Percentiles rank a stretch among this genome's conserved stretches.
Conservation (phyloP, 2,329 filamentous ascomycete genomes). For the Penicillium polonicum region DNA sequence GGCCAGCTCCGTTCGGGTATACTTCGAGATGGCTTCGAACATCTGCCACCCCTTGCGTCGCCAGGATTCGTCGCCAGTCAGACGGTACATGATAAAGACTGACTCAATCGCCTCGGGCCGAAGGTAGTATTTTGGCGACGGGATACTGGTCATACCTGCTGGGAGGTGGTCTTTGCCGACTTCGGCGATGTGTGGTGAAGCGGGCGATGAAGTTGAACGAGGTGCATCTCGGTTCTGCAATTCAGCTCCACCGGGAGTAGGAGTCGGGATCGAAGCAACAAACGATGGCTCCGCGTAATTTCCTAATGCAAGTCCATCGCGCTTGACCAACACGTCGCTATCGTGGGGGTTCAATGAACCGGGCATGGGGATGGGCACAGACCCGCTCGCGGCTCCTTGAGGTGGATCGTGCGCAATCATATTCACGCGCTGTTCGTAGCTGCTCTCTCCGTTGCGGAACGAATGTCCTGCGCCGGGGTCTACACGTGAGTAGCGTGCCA, state of each 20-base stretch:
- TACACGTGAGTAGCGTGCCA: slow-evolving; percentile 48
- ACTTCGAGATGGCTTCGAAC: slow-evolving; percentile 63
- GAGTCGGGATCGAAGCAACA: background rate
- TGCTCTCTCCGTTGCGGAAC: slow-evolving; percentile 25
- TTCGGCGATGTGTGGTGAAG: slow-evolving; percentile 36
- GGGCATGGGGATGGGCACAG: slow-evolving; percentile 25
- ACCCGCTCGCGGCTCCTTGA: slow-evolving; percentile 2
- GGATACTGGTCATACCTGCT: slow-evolving; percentile 42
- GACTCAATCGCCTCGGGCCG: slow-evolving; percentile 76
- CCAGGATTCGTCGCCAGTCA: slow-evolving; percentile 66
- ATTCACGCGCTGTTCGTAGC: slow-evolving; percentile 26
- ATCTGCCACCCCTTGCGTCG: slow-evolving; percentile 71
- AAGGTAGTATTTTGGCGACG: slow-evolving; percentile 42
- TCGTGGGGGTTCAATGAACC: slow-evolving; percentile 26
- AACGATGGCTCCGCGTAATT: background rate
- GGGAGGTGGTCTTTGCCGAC: slow-evolving; percentile 47
- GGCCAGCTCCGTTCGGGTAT: slow-evolving; percentile 62
- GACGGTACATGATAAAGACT: slow-evolving; percentile 73
- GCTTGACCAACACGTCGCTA: slow-evolving; percentile 17
- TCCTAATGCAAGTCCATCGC: slow-evolving; percentile 12
- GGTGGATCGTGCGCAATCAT: slow-evolving; percentile 12
- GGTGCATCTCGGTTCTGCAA: slow-evolving; percentile 18
- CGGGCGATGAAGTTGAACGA: slow-evolving; percentile 9
- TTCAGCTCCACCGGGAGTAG: background rate
- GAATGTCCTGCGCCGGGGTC: slow-evolving; percentile 37